Base-by-base conservation (phyloP, 768 basidiomycete species). In the Cubamyces lactineus region DNA sequence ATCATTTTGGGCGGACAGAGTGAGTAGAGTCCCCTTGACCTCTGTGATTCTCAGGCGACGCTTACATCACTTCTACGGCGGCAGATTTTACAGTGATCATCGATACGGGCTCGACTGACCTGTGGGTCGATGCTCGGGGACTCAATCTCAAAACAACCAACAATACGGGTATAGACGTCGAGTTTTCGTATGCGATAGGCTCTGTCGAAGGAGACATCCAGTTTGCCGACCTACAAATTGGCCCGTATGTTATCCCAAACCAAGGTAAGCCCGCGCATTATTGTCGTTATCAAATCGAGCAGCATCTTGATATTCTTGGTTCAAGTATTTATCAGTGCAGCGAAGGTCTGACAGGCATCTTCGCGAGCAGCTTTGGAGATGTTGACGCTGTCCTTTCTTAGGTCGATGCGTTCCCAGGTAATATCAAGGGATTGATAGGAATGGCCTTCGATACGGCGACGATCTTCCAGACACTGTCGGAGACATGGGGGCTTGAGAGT, bases 401-500 rank as follows among this genome's bases (percentile, higher is more conserved):
- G 55, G 46, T 48, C 2, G 63, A 68, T 9, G 86, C 84, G 87
- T 47, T 57, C 11, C 55, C 55, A 9, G 34, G 12, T 0, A 87
- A 85, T 28, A 85, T 88, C 21, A 69, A 74, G 64, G 92, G 92
- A 24, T 83, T 94, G 67, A 71, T 86, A 39, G 91, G 92, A 17
- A 80, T 92, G 17, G 90, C 93, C 23, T 92, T 92, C 69, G 86
- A 85, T 50, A 82, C 92, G 39, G 93, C 92, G 3, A 80, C 76
- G 30, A 84, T 94, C 56, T 89, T 91, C 46, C 34, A 52, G 19
- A 54, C 55, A 43, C 54, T 65, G 11, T 12, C 45, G 23, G 12
- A 45, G 26, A 19, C n/a, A 7, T 65, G 61, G 68, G 66, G 67
- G 11, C n/a, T n/a, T 12, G 46, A 40, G 1, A 19, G 17, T 5